Percentiles rank a stretch among this genome's conserved stretches.
These are phyloP conservation scores for Cochlearia excelsa DNA, from an alignment of 345 rosid species.

Conservation along the genomic window DNA sequence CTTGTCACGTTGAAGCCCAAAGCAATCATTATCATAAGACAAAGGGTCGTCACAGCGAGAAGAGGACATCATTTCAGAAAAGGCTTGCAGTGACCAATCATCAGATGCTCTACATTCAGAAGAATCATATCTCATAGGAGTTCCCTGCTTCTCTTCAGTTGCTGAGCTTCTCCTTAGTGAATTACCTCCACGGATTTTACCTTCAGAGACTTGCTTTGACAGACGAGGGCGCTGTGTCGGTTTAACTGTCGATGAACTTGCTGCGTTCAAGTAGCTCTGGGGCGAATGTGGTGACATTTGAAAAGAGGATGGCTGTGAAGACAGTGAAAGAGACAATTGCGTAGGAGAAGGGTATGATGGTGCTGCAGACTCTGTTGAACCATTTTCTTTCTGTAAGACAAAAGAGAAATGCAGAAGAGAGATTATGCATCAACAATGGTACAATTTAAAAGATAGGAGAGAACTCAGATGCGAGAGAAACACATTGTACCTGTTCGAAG, in stretches of 20 bases:
- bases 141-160: constrained; percentile 26
- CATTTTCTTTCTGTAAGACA: constrained; percentile 43
- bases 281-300: constrained; percentile 50
- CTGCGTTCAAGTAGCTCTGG: constrained; percentile 47
- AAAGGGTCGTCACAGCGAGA: constrained; percentile 55
- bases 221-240: constrained; percentile 42
- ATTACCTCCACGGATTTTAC: constrained; percentile 29
- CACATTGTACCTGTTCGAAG: constrained; percentile 59
- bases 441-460: constrained; percentile 6
- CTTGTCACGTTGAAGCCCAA: constrained; percentile 50
- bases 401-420: constrained; percentile 8
- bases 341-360: constrained; percentile 51
- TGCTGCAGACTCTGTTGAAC: constrained; percentile 45
- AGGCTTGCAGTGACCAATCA: constrained; percentile 79
- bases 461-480: constrained; percentile 10
- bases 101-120: constrained; percentile 70
- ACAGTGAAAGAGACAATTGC: constrained; percentile 57
- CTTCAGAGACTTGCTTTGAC: constrained; percentile 43
- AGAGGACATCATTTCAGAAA: constrained; percentile 72
- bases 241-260: constrained; percentile 43
- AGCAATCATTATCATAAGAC: constrained; percentile 57
- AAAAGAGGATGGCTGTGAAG: constrained; percentile 59
- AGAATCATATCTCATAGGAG: constrained; percentile 59
- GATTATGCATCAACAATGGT: constrained; percentile 9
- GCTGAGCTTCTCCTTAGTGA: constrained; percentile 27